Evolutionary conservation across 306 rosid species (phyloP), one percentile per base, ranked within the genome.

Genomic region (Hippophae gyantsensis): DNA sequence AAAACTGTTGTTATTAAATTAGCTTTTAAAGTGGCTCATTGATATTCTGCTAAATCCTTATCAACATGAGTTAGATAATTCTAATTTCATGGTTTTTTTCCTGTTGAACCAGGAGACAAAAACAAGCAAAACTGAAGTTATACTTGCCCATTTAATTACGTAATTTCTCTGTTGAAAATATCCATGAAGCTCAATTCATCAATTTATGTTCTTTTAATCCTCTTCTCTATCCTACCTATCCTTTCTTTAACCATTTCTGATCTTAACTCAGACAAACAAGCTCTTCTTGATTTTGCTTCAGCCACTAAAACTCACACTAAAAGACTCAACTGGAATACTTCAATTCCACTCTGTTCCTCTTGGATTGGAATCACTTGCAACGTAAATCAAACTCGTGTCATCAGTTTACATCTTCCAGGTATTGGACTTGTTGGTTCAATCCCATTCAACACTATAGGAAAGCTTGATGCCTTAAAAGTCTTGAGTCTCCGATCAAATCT

Each of bases 351-450:
- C 60, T 87, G 96, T 59, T 67, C 67, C 49, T 76, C 87, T 23
- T 87, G 96, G 96, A 3, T 74, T 68, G 96, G 96, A 23, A 81
- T 87, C 60, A 74, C 79, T 45, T 87, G 96, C 68, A 69, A 78
- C 64, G 25, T 50, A 0, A 64, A 78, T n/a, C 6, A 43, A 58
- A 78, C 72, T 49, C 84, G 82, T 49, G 89, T 87, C 53, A 45
- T 52, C 58, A 82, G 79, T 4, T 54, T 87, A 53, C 89, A 77
- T 64, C 89, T 87, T 70, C 96, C 96, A 3, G 93, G 81, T n/a
- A 56, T 80, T 54, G 89, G 87, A 55, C 59, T 87, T 32, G 60
- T 61, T 0, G 93, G 96, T 1, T 62, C 76, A 13, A 80, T 87
- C 76, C 93, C 85, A 48, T 75, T 60, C 52, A 76, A 80, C 69